Evolutionary conservation across 192 early-diverging fungal genomes (phyloP).

Genomic region (Dispira parvispora): DNA sequence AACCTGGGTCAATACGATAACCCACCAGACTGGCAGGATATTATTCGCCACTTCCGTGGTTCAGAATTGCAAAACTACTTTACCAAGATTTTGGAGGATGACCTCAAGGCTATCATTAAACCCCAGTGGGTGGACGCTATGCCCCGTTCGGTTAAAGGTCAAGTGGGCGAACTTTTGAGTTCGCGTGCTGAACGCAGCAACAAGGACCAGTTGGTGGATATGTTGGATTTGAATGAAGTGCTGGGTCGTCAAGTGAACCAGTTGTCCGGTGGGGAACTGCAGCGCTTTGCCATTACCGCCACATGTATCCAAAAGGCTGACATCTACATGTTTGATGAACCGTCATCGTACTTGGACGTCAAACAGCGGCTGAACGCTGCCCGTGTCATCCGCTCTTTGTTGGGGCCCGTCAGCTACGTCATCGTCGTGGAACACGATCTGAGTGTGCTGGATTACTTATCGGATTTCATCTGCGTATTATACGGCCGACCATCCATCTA

Average conservation of each 20-base stretch:
- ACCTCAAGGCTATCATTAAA: conserved; percentile 87
- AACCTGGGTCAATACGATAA: conserved; percentile 75
- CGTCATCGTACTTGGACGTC: conserved; percentile 93
- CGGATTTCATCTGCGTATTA: conserved; percentile 96
- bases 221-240: conserved; percentile 62
- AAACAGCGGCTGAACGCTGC: conserved; percentile 98
- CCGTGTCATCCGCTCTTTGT: conserved; percentile 70
- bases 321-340: conserved; percentile 99
- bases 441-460: conserved; percentile 91
- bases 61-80: conserved; percentile 98
- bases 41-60: conserved; percentile 90
- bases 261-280: conserved; percentile 92
- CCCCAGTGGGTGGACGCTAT: conserved; percentile 92
- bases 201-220: conserved; percentile 50
- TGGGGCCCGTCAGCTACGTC: conserved; percentile 60
- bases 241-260: conserved; percentile 66
- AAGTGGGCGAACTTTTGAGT: conserved; percentile 54
- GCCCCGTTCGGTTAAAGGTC: conserved; percentile 60
- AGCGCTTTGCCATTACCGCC: conserved; percentile 91
- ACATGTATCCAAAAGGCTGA: conserved; percentile 68
- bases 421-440: conserved; percentile 99
- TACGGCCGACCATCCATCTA: conserved; percentile 94
- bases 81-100: conserved; percentile 92
- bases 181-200: conserved; percentile 59
- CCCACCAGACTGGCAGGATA: conserved; percentile 92